Conservation (phyloP, 257 asterid species). For the Nemophila menziesii region DNA sequence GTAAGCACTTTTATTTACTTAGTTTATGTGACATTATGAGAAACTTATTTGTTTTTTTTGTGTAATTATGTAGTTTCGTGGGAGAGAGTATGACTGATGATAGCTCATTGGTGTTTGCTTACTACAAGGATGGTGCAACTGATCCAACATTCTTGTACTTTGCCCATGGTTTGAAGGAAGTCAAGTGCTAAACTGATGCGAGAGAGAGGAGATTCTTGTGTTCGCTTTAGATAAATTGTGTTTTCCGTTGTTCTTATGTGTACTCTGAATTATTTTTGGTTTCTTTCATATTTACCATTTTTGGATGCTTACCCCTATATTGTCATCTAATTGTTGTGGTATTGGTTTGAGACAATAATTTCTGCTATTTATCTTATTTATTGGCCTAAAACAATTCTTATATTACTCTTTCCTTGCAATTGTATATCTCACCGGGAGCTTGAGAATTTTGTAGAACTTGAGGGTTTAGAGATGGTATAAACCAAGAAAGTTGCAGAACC, state of each 20-base stretch:
- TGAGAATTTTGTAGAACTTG: no score
- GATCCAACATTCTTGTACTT: conserved; percentile 85
- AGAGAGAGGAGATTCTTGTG: background rate
- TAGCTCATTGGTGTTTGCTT: conserved; percentile 58
- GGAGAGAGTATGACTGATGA: conserved; percentile 90
- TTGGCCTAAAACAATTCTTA: no score
- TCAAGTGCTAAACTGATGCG: conserved; percentile 48
- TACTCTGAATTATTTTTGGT: background rate
- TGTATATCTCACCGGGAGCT: no score
- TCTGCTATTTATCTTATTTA: background rate
- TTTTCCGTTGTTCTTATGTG: background rate
- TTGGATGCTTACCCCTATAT: background rate
- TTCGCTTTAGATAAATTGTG: background rate
- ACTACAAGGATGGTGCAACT: conserved; percentile 72
- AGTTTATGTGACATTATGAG: background rate
- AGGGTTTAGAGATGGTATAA: no score
- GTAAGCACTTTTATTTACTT: conserved; percentile 31
- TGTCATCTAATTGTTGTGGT: background rate
- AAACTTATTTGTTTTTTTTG: no score
- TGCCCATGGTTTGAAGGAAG: conserved; percentile 66
- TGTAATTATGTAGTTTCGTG: conserved; percentile 38
- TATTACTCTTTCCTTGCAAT: no score
- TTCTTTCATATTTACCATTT: background rate
- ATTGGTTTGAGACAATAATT: background rate
- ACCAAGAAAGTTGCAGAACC: no score